Conservation (phyloP, 2,329 filamentous ascomycete species). For the Diaporthe australafricana region DNA sequence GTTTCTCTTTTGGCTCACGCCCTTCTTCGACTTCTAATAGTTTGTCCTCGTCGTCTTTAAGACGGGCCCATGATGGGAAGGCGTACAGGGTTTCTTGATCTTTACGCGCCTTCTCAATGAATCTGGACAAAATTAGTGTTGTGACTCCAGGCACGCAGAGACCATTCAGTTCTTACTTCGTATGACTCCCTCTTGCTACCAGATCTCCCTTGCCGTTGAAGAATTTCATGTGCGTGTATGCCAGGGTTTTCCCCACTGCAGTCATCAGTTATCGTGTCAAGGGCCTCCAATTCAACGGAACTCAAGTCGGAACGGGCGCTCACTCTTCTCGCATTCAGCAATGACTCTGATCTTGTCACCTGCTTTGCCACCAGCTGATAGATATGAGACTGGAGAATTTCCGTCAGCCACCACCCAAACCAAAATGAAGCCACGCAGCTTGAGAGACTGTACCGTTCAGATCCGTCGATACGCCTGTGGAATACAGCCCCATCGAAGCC, state of each 20-base stretch:
- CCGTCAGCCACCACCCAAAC: background rate
- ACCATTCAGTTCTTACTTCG: constrained; percentile 62
- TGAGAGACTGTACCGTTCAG: constrained; percentile 61
- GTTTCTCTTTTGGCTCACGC: background rate
- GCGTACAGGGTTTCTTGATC: constrained; percentile 9
- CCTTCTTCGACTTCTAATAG: too few relatives aligned
- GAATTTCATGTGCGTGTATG: constrained; percentile 71
- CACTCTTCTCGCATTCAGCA: constrained; percentile 72
- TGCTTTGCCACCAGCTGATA: constrained; percentile 67
- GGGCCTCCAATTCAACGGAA: too few relatives aligned
- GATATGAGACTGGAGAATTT: constrained; percentile 66
- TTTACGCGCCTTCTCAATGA: constrained; percentile 31
- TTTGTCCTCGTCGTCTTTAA: background rate
- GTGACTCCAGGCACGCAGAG: background rate
- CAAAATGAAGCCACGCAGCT: background rate
- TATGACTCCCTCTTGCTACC: constrained; percentile 73
- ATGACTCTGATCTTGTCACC: constrained; percentile 68
- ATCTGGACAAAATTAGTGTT: constrained; percentile 17
- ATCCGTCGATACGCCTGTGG: constrained; percentile 74
- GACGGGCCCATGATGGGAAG: background rate
- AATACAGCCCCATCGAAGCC: constrained; percentile 71
- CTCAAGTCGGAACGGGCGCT: constrained; percentile 33
- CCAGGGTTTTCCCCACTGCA: constrained; percentile 72
- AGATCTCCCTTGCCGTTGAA: constrained; percentile 69
- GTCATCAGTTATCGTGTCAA: constrained; percentile 23